Evolutionary conservation across 495 filamentous ascomycete genomes (phyloP), one percentile per base, ranked within the genome.

Genomic region (Penicillium macrosclerotiorum): DNA sequence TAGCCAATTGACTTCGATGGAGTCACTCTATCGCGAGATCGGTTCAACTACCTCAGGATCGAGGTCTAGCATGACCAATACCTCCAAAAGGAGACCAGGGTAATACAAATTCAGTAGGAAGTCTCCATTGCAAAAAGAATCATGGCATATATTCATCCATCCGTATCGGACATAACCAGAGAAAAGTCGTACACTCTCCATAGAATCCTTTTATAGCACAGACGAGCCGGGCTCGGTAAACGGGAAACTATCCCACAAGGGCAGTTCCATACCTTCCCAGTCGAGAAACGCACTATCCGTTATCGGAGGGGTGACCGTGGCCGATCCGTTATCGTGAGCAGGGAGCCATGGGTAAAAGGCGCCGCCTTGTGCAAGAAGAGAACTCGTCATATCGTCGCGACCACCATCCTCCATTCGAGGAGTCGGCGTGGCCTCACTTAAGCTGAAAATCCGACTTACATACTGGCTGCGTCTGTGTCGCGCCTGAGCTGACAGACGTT

Each of bases 401-500:
- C 41, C 20, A 13, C 40, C 32, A 18, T 25, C 40, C 24, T 46
- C 26, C 22, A 40, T 34, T 26, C n/a, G 49, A 3, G 49, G 31
- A n/a, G 50, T 32, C 19, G 34, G 14, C 2, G 59, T 43, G 13
- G 16, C 54, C 3, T 57, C 54, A 14, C 40, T 60, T 37, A 71
- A 19, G 18, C 63, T 68, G 46, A 71, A 71, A 1, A 71, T 60
- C 36, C 67, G 64, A 41, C 54, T 71, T 14, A 71, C 67, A 16
- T 71, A 68, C 35, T 56, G 59, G 31, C 55, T 67, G 9, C 64
- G 55, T 14, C 56, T 54, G 8, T 64, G 59, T 4, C 53, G 60
- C 8, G 59, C 45, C 27, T 67, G 61, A 2, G 60, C 54, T 3
- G 57, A 37, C 1, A 69, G 50, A 18, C 54, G 55, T 13, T 66